Base-by-base conservation (phyloP, 169 alveolate species). In the Plasmodium fragile region DNA sequence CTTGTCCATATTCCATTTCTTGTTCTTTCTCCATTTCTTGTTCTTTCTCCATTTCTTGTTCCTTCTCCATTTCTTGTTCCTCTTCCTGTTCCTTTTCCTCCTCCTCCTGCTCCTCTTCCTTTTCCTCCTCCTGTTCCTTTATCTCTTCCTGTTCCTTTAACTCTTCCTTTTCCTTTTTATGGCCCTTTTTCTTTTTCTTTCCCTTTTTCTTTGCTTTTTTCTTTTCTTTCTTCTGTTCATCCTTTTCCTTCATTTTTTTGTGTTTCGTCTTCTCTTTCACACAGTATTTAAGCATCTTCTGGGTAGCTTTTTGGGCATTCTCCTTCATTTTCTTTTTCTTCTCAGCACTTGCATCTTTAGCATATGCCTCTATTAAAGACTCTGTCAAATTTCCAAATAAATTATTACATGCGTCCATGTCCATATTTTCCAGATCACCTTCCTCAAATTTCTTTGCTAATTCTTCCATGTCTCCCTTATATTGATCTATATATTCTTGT, bases 291-390 rank as follows among this genome's bases (percentile, higher is more conserved):
- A 78, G 83, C 53, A 78, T 18, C 18, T 1, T 36, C 34, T 41
- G n/a, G 10, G 83, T 78, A 78, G 83, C 72, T 78, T 13, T 78
- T 18, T 36, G 22, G 39, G 83, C 83, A 39, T 41, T 28, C 16
- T 0, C 43, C 18, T 78, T 78, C 83, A 78, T 78, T 78, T 41
- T 78, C 39, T 1, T 36, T 78, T 41, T 78, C 30, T 78, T 41
- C 8, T 39, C 69, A 0, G 41, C 69, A 41, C 69, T 78, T 13
- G 18, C 18, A 34, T 30, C 83, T 36, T 41, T 49, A 39, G 83
- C 69, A 49, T 78, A 78, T 16, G 83, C 5, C 13, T 78, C 83
- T 41, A 78, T 78, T 25, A 78, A 41, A 41, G 83, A 78, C 16
- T 41, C 30, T 4, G 83, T 18, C 11, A 78, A 36, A 39, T 49